These are phyloP conservation scores for Blastobotrys indianensis DNA, from an alignment of 1,139 yeast genomes.

Conservation along the genomic window DNA sequence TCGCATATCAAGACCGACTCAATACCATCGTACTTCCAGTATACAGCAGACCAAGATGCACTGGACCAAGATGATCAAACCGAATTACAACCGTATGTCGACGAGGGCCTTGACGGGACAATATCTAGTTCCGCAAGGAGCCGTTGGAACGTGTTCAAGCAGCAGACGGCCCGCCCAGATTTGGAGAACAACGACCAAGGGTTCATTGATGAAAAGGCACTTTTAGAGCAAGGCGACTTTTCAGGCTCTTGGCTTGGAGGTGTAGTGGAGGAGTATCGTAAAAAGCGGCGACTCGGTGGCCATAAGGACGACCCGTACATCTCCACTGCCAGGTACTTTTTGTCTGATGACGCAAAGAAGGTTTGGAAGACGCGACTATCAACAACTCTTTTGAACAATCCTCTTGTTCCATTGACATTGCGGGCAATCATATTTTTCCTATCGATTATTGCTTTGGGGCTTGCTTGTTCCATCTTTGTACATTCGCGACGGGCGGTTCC, in stretches of 20 bases:
- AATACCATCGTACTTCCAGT: conserved; percentile 5
- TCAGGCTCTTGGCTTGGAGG: conserved; percentile 21
- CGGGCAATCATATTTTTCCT: conserved; percentile 58
- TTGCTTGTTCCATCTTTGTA: conserved; percentile 27
- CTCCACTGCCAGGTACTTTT: conserved; percentile 25
- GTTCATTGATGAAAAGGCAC: conserved; percentile 20
- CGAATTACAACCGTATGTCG: conserved; percentile 3
- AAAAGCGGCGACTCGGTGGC: not conserved
- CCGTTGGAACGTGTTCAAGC: conserved; percentile 21
- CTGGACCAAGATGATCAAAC: not conserved
- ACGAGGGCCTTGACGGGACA: not conserved
- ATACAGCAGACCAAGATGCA: not conserved
- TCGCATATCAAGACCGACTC: not conserved
- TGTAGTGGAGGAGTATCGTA: conserved; percentile 6
- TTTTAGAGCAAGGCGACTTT: conserved; percentile 21
- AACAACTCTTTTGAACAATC: conserved; percentile 62
- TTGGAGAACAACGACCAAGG: conserved; percentile 12
- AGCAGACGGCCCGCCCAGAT: conserved; percentile 19
- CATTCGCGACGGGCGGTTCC: conserved; percentile 34
- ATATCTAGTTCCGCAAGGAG: conserved; percentile 6
- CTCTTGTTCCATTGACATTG: conserved; percentile 72
- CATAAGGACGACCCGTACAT: conserved; percentile 15
- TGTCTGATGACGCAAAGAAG: conserved; percentile 34
- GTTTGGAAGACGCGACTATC: conserved; percentile 59
- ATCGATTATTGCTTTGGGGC: conserved; percentile 27